These are phyloP conservation scores for Penicillium olsonii DNA, from an alignment of 2,329 filamentous ascomycete species.

Conservation along the genomic window DNA sequence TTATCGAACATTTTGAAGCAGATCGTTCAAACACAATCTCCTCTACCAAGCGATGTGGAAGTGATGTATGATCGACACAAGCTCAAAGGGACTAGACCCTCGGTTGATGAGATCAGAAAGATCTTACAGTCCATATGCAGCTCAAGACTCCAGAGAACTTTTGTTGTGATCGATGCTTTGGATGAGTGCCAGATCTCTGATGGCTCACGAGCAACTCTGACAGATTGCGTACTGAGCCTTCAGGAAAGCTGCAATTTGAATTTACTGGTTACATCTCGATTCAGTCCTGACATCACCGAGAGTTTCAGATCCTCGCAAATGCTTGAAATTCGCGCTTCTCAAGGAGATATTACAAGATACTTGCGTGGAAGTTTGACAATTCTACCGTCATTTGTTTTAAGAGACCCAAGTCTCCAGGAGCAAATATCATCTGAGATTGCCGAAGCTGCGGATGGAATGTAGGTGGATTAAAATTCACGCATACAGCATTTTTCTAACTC, in stretches of 20 bases:
- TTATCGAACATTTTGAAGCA: slow-evolving; percentile 33
- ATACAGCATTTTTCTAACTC: no score
- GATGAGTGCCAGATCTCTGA: slow-evolving; percentile 15
- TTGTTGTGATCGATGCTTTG: slow-evolving; percentile 22
- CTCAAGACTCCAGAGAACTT: slow-evolving; percentile 9
- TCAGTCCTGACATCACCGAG: background rate
- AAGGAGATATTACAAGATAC: background rate
- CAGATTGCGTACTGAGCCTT: background rate
- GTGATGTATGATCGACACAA: slow-evolving; percentile 14
- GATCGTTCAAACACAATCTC: background rate
- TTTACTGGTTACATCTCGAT: background rate
- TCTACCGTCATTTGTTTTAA: slow-evolving; percentile 4
- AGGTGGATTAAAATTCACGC: no score
- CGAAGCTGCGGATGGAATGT: background rate
- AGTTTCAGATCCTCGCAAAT: background rate
- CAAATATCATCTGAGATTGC: slow-evolving; percentile 10
- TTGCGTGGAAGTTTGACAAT: background rate
- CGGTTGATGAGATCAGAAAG: slow-evolving; percentile 8
- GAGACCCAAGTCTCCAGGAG: slow-evolving; percentile 12
- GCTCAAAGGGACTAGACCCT: slow-evolving; percentile 7
- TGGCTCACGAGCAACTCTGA: background rate
- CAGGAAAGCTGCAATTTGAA: background rate
- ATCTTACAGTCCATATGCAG: background rate
- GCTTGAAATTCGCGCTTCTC: background rate
- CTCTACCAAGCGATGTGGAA: background rate